These are phyloP conservation scores for Venturia oleaginea DNA, from an alignment of 2,329 filamentous ascomycete genomes.

Conservation along the genomic window DNA sequence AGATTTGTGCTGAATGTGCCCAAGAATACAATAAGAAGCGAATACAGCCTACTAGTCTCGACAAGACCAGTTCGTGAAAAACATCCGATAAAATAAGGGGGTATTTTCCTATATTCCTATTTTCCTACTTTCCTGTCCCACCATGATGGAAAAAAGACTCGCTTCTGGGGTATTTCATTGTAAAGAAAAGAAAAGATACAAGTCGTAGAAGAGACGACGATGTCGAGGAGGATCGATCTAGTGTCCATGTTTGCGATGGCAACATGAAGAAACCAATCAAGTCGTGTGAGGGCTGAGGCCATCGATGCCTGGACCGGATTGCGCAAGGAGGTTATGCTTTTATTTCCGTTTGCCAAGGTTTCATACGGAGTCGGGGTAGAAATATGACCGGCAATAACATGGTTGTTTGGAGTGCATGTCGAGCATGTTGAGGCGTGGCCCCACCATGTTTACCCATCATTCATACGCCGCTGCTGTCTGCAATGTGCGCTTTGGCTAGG, in stretches of 20 bases:
- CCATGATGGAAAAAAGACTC: neutral
- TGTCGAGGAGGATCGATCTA: neutral
- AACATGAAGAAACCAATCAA: neutral
- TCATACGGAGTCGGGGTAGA: constrained; percentile 24
- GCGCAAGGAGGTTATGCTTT: constrained; percentile 25
- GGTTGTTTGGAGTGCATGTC: constrained; percentile 1
- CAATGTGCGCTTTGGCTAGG: neutral
- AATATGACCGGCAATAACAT: constrained; percentile 14
- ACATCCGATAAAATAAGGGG: neutral
- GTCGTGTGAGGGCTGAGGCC: neutral
- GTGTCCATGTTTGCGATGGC: neutral
- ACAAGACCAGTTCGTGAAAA: neutral
- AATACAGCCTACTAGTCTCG: neutral
- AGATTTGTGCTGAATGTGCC: neutral
- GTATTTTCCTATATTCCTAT: constrained; percentile 1
- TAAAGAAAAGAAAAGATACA: neutral
- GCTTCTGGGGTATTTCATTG: constrained; percentile 3
- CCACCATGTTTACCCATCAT: neutral
- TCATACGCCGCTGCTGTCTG: neutral
- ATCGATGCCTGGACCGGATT: constrained; percentile 2
- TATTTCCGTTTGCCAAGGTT: constrained; percentile 27
- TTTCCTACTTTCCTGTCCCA: neutral
- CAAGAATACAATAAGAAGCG: neutral
- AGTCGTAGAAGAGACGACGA: neutral
- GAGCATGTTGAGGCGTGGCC: neutral